Base-by-base conservation (phyloP, 2,329 filamentous ascomycete species). In the Talaromyces sp. region DNA sequence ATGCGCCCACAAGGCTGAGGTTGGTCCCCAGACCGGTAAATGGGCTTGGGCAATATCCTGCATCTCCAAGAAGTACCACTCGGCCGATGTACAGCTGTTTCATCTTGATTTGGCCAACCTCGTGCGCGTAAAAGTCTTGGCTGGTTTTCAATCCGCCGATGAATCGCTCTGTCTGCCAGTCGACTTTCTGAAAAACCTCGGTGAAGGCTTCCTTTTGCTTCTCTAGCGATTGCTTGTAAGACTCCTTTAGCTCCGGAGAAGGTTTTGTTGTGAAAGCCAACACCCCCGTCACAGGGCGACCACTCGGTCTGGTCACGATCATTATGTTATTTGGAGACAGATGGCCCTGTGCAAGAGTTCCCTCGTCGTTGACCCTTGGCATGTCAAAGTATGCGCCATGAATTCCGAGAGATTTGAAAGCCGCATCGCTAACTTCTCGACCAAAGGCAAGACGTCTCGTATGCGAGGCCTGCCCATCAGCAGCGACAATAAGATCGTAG, bases 401-500 rank as follows among this genome's bases (percentile, higher is more conserved):
- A 1, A 66, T 42, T 2, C 68, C 67, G 8, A 71, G 49, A 15
- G 49, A 55, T 3, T 59, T 56, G 55, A 68, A 65, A 19, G 67
- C 63, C 28, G 54, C 11, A 44, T 57, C 15, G 19, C 33, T 25
- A 9, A 28, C 28, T 30, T 47, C 7, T 71, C 65, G 3, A 53
- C 56, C n/a, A 60, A 53, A 8, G 57, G 56, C 1, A 22, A 47
- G n/a, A 2, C 9, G 22, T 47, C 44, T 47, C 44, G 44, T 79
- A 32, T 75, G 77, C 0, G 83, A 86, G 5, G 78, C 73, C 51
- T 82, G 77, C 0, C 85, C 85, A 62, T 87, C 84, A 3, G 84
- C 83, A 6, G 80, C 83, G 49, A 86, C 78, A 0, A 86, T 64
- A 0, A 86, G 67, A 65, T 86, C 83, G 55, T 77, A 86, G 0